phyloP scores from a whole-genome alignment of 1,284 basidiomycete genomes.

The Marasmius fiardii region DNA sequence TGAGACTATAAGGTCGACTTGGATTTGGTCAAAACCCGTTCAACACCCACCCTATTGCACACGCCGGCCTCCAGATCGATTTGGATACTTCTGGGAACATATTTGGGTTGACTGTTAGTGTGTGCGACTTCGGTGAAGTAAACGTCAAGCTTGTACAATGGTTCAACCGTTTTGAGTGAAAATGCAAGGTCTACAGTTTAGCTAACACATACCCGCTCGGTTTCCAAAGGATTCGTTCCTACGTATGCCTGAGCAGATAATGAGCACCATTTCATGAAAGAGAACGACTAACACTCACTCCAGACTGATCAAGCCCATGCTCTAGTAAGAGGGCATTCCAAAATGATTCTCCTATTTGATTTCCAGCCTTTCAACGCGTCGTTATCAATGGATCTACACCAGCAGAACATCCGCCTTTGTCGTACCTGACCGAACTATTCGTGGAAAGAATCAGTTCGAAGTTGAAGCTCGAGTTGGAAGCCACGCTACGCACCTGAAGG shows the following conservation, averaged over 20 bases:
- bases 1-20: slow-evolving; percentile 2
- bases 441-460: not conserved
- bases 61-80: slow-evolving; percentile 93
- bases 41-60: slow-evolving; percentile 63
- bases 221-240: slow-evolving; percentile 40
- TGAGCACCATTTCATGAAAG: not conserved
- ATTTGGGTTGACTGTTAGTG: slow-evolving; percentile 50
- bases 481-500: not conserved
- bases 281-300: slow-evolving; percentile 41
- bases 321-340: slow-evolving; percentile 80
- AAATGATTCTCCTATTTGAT: slow-evolving; percentile 77
- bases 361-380: slow-evolving; percentile 49
- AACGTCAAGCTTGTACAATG: slow-evolving; percentile 54
- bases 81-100: slow-evolving; percentile 92
- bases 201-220: slow-evolving; percentile 32
- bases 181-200: not conserved
- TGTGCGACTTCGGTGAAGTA: slow-evolving; percentile 69
- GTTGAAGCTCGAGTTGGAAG: slow-evolving; percentile 2
- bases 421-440: not conserved
- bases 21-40: not conserved
- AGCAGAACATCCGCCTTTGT: not conserved
- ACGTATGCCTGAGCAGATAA: slow-evolving; percentile 30
- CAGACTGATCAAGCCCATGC: slow-evolving; percentile 70
- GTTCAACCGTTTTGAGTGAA: not conserved
- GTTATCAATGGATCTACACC: slow-evolving; percentile 7